phyloP scores from a whole-genome alignment of 306 rosid species.

The Betula pendula region DNA sequence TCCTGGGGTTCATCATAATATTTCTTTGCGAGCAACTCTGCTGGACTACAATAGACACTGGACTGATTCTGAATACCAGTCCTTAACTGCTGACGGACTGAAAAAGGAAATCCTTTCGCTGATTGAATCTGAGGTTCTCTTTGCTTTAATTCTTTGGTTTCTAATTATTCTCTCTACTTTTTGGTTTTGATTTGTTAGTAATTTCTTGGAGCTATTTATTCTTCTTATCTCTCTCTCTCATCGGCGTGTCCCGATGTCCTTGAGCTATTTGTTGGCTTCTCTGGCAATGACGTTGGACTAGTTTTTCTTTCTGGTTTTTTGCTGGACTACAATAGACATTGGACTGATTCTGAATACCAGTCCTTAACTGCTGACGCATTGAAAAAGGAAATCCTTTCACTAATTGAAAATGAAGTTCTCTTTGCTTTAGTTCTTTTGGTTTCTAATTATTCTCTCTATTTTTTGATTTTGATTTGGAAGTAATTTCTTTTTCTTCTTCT shows the following conservation, averaged over 20 bases:
- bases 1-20: slow-evolving; percentile 79
- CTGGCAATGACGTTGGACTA: too few species aligned
- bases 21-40: slow-evolving; percentile 73
- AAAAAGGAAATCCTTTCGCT: slow-evolving; percentile 84
- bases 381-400: slow-evolving; percentile 81
- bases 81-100: slow-evolving; percentile 77
- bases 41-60: slow-evolving; percentile 77
- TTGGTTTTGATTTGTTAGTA: background rate
- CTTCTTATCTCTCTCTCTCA: background rate
- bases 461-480: background rate
- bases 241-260: too few species aligned
- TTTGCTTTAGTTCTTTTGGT: slow-evolving; percentile 10
- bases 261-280: too few species aligned
- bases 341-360: slow-evolving; percentile 73
- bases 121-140: slow-evolving; percentile 79
- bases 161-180: background rate
- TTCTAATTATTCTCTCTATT: slow-evolving; percentile 1
- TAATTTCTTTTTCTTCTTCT: background rate
- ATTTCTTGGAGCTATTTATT: too few species aligned
- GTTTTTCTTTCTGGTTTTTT: slow-evolving; percentile 16
- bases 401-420: slow-evolving; percentile 83
- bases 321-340: slow-evolving; percentile 71
- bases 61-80: slow-evolving; percentile 70
- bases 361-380: slow-evolving; percentile 76
- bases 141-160: slow-evolving; percentile 16